phyloP scores from a whole-genome alignment of 108 stramenopile species.

The Pseudonitzschia pungens region DNA sequence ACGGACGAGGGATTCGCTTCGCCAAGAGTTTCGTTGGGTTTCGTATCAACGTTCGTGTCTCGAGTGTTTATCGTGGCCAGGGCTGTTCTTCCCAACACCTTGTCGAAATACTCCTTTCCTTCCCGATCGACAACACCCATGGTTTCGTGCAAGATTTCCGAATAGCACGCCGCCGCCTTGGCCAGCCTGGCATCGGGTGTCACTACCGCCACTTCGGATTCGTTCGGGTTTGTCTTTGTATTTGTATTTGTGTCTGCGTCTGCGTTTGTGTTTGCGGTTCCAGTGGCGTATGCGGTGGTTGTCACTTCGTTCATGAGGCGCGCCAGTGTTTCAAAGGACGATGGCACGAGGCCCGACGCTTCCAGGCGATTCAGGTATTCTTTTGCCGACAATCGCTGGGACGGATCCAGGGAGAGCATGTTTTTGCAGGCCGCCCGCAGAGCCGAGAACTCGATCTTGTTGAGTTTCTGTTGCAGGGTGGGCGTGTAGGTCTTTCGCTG shows the following conservation, averaged over 20 bases:
- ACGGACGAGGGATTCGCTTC: conserved; percentile 16
- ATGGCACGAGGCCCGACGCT: conserved; percentile 37
- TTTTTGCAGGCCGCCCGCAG: conserved; percentile 81
- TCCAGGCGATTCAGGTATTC: conserved; percentile 74
- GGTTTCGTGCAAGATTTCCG: conserved; percentile 61
- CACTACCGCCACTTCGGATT: conserved; percentile 24
- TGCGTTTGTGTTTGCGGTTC: background rate
- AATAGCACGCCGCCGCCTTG: conserved; percentile 79
- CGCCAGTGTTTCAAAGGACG: conserved; percentile 27
- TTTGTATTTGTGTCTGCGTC: background rate
- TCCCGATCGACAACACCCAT: conserved; percentile 75
- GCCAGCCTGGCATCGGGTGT: conserved; percentile 91
- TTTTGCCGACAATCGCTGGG: conserved; percentile 60
- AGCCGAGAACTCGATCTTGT: conserved; percentile 82
- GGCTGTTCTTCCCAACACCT: conserved; percentile 47
- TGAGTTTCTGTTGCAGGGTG: conserved; percentile 74
- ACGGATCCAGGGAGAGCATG: conserved; percentile 88
- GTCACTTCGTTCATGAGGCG: conserved; percentile 33
- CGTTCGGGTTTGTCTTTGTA: background rate
- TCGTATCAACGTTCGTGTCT: background rate
- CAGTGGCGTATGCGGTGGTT: background rate
- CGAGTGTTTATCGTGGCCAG: conserved; percentile 17
- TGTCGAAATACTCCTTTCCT: conserved; percentile 67
- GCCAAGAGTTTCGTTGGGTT: background rate
- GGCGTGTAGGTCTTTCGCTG: conserved; percentile 37